Conservation (phyloP, 441 rosid genomes). For the Populus trichocarpa region DNA sequence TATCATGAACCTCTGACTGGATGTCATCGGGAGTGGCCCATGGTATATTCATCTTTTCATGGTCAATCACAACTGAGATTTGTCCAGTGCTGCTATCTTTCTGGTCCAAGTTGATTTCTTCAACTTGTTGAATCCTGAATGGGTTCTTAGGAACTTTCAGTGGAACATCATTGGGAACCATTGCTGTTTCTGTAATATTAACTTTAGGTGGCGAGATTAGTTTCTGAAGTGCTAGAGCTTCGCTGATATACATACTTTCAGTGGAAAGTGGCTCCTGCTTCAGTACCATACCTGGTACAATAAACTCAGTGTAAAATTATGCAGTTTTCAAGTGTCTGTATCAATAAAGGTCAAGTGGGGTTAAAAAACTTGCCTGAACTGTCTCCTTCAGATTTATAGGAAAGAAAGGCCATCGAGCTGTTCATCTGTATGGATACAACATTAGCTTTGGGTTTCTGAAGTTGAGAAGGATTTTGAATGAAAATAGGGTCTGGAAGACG, state of each 20-base stretch:
- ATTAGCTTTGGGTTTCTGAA: conserved; percentile 29
- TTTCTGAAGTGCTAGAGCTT: conserved; percentile 49
- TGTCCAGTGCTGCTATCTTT: conserved; percentile 23
- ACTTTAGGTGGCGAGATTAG: conserved; percentile 33
- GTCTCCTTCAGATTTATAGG: conserved; percentile 24
- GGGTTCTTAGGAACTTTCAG: conserved; percentile 56
- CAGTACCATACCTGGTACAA: conserved; percentile 25
- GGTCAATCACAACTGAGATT: conserved; percentile 24
- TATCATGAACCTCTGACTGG: conserved; percentile 12
- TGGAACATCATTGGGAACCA: conserved; percentile 15
- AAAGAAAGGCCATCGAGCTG: conserved; percentile 29
- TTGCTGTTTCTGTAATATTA: conserved; percentile 9
- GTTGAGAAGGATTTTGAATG: conserved; percentile 18
- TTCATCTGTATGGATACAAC: conserved; percentile 21
- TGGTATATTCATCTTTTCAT: conserved; percentile 21
- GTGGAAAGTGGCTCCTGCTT: conserved; percentile 26
- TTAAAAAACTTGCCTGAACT: conserved; percentile 30
- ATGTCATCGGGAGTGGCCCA: conserved; percentile 18
- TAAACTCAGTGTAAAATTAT: not conserved
- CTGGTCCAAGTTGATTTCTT: conserved; percentile 21
- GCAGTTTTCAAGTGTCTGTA: not conserved
- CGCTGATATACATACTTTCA: conserved; percentile 33
- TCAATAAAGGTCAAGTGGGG: not conserved
- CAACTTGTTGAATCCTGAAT: conserved; percentile 45
- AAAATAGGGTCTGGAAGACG: conserved; percentile 21